Conservation (phyloP, 148 eudicot genomes). For the Fallopia convolvulus region DNA sequence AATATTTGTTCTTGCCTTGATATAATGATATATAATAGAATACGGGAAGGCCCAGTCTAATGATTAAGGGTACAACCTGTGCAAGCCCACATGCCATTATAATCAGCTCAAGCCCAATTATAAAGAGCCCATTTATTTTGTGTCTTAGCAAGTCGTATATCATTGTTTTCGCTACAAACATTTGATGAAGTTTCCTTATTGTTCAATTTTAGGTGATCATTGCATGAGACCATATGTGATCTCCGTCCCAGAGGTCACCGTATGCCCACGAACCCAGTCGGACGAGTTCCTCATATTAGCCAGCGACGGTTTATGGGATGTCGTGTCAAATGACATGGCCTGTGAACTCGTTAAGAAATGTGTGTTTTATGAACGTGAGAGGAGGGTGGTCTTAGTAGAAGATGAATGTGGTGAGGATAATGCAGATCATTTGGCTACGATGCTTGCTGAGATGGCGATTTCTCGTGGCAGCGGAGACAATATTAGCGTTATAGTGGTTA, state of each 20-base stretch:
- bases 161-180: background rate
- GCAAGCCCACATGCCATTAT: no score
- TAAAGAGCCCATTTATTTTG: background rate
- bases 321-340: conserved; percentile 32
- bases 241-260: conserved; percentile 33
- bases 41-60: background rate
- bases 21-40: no score
- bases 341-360: conserved; percentile 22
- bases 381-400: conserved; percentile 12
- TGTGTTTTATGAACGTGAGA: background rate
- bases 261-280: conserved; percentile 12
- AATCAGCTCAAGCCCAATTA: background rate
- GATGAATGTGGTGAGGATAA: background rate
- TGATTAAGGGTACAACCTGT: background rate
- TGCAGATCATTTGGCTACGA: conserved; percentile 17
- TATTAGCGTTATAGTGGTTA: conserved; percentile 32
- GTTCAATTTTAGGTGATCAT: conserved; percentile 28
- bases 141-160: background rate
- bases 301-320: conserved; percentile 50
- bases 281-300: conserved; percentile 47
- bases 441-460: conserved; percentile 26
- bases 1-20: no score
- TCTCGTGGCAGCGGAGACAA: conserved; percentile 34
- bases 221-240: conserved; percentile 40
- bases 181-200: background rate